Base-by-base conservation (phyloP, 176 grass and related monocot genomes). In the Urochloa ruziziensis region DNA sequence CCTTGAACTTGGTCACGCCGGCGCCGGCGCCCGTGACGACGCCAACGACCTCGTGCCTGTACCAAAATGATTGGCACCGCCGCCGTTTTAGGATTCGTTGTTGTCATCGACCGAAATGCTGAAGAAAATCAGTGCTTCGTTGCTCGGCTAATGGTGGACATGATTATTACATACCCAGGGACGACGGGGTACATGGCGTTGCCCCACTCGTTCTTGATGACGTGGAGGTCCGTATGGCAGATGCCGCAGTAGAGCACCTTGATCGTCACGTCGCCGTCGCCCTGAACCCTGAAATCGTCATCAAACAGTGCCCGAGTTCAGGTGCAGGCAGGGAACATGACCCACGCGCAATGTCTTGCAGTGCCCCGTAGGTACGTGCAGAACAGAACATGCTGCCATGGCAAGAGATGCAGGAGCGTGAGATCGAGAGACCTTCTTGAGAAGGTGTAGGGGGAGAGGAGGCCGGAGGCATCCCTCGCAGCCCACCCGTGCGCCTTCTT, bases 231-330 rank as follows among this genome's bases (percentile, higher is more conserved):
- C 0, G 92, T 94, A 86, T 94, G 92, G 82, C 92, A 94, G 75
- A 94, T 86, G 3, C 89, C 92, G 23, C 92, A 94, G 82, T 43
- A 94, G 73, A 94, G 86, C 53, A 94, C 85, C 88, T 91, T 94
- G 86, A 94, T 76, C 10, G 89, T 91, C 40, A 94, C 92, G 75
- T 94, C 89, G 24, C 66, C 75, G 39, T 91, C 89, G 7, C 75
- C 60, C 30, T 63, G 40, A 40, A 59, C 47, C 79, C 92, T 94
- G 66, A 33, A 86, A 70, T 53, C 35, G 13, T 1, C 15, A 23
- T 19, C 23, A n/a, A 23, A 10, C 5, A 63, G 61, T 6, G 28
- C 60, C 4, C 32, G 27, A 21, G 40, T 8, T 19, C 42, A 23
- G 6, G 36, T 3, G 36, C 36, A 3, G 10, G 28, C 28, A 21